These are phyloP conservation scores for Limnomonas spitsbergensis DNA, from an alignment of 139 green algal species.

Conservation along the genomic window DNA sequence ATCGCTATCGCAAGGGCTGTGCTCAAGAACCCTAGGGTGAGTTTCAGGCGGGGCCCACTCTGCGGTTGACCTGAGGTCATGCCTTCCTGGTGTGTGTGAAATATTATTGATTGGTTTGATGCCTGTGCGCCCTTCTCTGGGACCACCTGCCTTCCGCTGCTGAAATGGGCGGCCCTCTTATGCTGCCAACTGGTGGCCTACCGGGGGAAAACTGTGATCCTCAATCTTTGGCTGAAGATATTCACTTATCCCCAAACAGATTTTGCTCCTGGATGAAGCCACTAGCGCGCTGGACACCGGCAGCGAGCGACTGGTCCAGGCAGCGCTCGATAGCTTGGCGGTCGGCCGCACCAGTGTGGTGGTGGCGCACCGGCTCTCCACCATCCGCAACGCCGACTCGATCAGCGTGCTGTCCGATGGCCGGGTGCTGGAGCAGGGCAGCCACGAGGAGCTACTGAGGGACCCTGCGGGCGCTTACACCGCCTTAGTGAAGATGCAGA, in stretches of 20 bases:
- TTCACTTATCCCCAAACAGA: neutral
- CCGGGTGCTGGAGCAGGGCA: conserved; percentile 41
- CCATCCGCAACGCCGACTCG: conserved; percentile 72
- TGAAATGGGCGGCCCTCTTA: no score
- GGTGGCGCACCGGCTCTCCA: conserved; percentile 90
- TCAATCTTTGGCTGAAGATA: no score
- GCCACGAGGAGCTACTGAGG: conserved; percentile 56
- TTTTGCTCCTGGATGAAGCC: conserved; percentile 62
- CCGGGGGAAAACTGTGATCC: no score
- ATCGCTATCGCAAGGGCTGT: conserved; percentile 84
- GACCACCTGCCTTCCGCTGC: neutral
- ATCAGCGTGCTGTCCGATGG: conserved; percentile 73
- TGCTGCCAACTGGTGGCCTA: no score
- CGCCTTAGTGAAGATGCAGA: conserved; percentile 19
- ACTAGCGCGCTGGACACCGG: conserved; percentile 63
- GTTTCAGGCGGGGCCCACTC: neutral
- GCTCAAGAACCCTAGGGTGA: conserved; percentile 41
- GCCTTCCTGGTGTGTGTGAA: neutral
- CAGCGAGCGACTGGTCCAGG: conserved; percentile 41
- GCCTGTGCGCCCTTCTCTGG: neutral
- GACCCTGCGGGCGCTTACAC: conserved; percentile 15
- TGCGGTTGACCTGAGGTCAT: neutral
- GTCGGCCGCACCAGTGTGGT: conserved; percentile 78
- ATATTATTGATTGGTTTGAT: neutral
- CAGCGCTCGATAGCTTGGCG: conserved; percentile 33